phyloP scores from a whole-genome alignment of 768 basidiomycete genomes.

The Erythrobasidium yunnanense region DNA sequence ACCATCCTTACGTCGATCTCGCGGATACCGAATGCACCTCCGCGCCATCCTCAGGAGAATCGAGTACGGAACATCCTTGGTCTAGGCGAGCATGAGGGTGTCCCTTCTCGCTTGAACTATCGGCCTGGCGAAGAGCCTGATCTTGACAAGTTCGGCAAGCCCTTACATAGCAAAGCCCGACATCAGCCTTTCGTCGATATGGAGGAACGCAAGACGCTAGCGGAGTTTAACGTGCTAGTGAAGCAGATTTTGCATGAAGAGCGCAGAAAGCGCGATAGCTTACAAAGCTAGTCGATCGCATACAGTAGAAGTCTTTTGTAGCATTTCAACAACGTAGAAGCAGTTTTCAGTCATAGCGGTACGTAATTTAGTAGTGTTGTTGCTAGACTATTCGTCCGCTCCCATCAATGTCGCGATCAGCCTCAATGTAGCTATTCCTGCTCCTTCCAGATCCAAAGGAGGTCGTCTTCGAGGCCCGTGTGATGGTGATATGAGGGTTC shows the following conservation, averaged over 20 bases:
- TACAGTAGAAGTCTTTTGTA: too few species aligned
- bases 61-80: slow-evolving; percentile 15
- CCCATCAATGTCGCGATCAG: too few species aligned
- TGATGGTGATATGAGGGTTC: too few species aligned
- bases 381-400: too few species aligned
- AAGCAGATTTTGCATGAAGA: slow-evolving; percentile 11
- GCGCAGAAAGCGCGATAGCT: background rate
- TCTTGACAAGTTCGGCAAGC: background rate
- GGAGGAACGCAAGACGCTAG: background rate
- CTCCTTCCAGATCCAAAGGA: too few species aligned
- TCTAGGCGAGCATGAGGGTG: slow-evolving; percentile 14
- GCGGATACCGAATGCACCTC: slow-evolving; percentile 23
- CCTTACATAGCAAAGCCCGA: too few species aligned
- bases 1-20: background rate
- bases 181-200: background rate
- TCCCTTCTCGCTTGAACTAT: slow-evolving; percentile 5
- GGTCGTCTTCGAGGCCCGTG: too few species aligned
- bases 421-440: too few species aligned
- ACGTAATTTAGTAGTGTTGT: too few species aligned
- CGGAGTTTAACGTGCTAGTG: slow-evolving; percentile 19
- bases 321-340: too few species aligned
- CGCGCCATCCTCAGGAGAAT: slow-evolving; percentile 4
- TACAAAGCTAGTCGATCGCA: too few species aligned
- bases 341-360: too few species aligned
- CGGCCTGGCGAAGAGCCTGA: slow-evolving; percentile 18